These are phyloP conservation scores for Athelia sp. DNA, from an alignment of 1,284 basidiomycete genomes.

Conservation along the genomic window DNA sequence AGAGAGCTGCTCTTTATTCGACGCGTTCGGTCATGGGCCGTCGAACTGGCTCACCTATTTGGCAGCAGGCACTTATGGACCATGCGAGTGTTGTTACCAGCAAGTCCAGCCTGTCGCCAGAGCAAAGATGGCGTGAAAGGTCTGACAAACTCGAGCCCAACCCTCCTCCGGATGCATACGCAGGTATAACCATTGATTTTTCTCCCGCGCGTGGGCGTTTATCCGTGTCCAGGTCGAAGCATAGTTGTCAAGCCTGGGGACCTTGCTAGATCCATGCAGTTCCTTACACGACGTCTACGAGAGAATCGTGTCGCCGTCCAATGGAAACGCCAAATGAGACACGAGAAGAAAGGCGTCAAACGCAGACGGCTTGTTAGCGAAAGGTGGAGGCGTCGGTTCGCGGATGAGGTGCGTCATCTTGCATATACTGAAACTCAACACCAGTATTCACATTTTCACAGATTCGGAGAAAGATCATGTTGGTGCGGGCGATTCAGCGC, in stretches of 20 bases:
- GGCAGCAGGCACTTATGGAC: no score
- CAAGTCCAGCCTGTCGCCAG: conserved; percentile 15
- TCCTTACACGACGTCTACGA: conserved; percentile 46
- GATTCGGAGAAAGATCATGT: conserved; percentile 60
- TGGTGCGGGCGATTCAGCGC: conserved; percentile 50
- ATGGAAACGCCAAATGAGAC: conserved; percentile 42
- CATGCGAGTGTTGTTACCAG: no score
- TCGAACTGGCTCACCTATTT: no score
- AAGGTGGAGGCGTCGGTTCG: conserved; percentile 65
- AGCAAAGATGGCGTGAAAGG: conserved; percentile 33
- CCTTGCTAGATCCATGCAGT: conserved; percentile 37
- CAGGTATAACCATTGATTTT: conserved; percentile 22
- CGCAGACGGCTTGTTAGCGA: conserved; percentile 58
- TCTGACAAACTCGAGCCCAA: conserved; percentile 22
- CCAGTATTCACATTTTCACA: conserved; percentile 20
- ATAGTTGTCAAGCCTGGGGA: conserved; percentile 34
- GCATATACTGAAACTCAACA: no score
- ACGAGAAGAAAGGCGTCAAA: conserved; percentile 70
- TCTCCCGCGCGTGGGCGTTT: not conserved
- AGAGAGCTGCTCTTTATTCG: no score
- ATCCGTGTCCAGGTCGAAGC: conserved; percentile 40
- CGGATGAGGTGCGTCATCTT: conserved; percentile 51
- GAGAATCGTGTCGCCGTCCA: conserved; percentile 49
- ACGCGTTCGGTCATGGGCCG: no score
- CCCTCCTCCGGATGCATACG: conserved; percentile 29